Evolutionary conservation across 2,329 filamentous ascomycete genomes (phyloP), one percentile per base, ranked within the genome.

Genomic region (Decorospora gaudefroyi): DNA sequence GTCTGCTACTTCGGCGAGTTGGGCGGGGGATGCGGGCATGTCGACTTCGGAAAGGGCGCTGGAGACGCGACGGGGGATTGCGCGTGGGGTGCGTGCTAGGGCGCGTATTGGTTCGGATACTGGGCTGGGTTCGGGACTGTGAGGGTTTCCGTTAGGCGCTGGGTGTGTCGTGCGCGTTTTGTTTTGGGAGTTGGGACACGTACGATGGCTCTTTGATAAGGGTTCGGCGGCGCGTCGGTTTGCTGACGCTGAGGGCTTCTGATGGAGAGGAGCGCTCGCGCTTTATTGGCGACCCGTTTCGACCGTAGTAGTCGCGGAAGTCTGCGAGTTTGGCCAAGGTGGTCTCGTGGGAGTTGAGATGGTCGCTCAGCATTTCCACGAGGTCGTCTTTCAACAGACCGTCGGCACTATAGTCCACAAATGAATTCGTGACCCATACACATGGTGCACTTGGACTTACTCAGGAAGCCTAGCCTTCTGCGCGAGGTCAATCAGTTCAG

Each of bases 361-460:
- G 58, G 4, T 47, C 48, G 21, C 56, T 57, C 18, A 69, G 54
- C 28, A 54, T 40, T 7, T 63, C 57, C 65, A 92, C 88, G 48
- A 97, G 81, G 34, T 96, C 90, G 53, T 78, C 76, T 73, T 96
- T 96, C 70, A 86, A 87, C 53, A 86, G 74, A 43, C 78, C 76
- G 56, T 88, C 83, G 64, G 81, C 84, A 64, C 87, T 91, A 64
- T 53, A 54, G 49, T 49, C 29, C 46, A 35, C 45, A 49, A 6
- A 31, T 62, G 43, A 60, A 53, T 34, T 21, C 10, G 9, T 12
- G 15, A 17, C 27, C 10, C 16, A 36, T 28, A 18, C 35, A 28
- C 42, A 31, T 10, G 31, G 32, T 28, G 12, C 4, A 22, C 46
- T 34, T 50, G 30, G 35, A 35, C 45, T 29, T 82, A 95, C 90